Conservation (phyloP, 495 filamentous ascomycete species). For the Rostrohypoxylon terebratum region DNA sequence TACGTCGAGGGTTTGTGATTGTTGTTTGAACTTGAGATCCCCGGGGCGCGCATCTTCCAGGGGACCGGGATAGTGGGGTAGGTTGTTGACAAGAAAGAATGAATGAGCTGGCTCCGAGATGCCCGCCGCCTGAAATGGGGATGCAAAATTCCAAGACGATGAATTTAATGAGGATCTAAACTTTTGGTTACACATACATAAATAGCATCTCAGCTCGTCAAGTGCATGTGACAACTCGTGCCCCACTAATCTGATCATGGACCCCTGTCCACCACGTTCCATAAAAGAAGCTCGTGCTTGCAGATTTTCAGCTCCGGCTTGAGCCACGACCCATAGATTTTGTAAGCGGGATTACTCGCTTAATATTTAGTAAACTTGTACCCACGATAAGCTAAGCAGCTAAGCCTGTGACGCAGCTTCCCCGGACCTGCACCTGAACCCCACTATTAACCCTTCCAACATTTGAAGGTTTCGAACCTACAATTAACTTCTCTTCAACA, state of each 20-base stretch:
- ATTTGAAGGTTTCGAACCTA: not conserved
- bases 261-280: constrained; percentile 32
- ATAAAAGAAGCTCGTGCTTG: constrained; percentile 4
- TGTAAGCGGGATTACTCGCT: not conserved
- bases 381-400: constrained; percentile 6
- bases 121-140: not conserved
- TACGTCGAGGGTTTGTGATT: constrained; percentile 22
- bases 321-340: constrained; percentile 37
- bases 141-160: not conserved
- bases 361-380: not conserved
- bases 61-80: not conserved
- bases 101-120: not conserved
- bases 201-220: constrained; percentile 25
- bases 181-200: constrained; percentile 29
- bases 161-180: constrained; percentile 14
- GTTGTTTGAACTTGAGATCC: constrained; percentile 23
- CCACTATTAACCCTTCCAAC: constrained; percentile 14
- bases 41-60: constrained; percentile 37
- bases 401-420: constrained; percentile 34
- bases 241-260: constrained; percentile 29
- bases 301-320: constrained; percentile 30
- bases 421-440: constrained; percentile 36
- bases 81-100: not conserved
- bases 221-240: constrained; percentile 43
- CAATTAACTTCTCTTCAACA: not conserved